Evolutionary conservation across 768 basidiomycete species (phyloP).

Genomic region (Lentinula lateritia): DNA sequence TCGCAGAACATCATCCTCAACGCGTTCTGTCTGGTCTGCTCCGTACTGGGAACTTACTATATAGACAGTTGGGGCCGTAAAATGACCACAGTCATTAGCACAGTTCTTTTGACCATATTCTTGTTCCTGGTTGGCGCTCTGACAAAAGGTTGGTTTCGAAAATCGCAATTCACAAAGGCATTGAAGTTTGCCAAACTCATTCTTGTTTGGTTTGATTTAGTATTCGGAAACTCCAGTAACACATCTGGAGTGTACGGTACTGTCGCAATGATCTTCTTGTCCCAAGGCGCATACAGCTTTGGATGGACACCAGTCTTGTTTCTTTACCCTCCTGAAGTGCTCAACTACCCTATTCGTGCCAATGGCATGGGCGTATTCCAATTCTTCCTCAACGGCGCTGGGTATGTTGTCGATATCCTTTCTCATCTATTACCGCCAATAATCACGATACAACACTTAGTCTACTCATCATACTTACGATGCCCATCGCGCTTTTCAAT

Average conservation of each 20-base stretch:
- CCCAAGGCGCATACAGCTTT: constrained; percentile 17
- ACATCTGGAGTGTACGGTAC: constrained; percentile 16
- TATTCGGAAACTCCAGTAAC: constrained; percentile 17
- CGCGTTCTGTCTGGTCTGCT: constrained; percentile 16
- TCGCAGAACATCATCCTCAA: constrained; percentile 18
- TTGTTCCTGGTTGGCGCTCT: constrained; percentile 18
- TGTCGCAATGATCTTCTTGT: constrained; percentile 18
- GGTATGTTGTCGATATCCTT: constrained; percentile 5
- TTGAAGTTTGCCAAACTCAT: not conserved
- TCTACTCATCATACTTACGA: constrained; percentile 16
- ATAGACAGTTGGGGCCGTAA: constrained; percentile 18
- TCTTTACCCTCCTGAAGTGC: constrained; percentile 16
- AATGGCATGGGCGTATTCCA: constrained; percentile 18
- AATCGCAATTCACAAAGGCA: not conserved
- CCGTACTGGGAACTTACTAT: constrained; percentile 15
- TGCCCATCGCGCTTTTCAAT: constrained; percentile 14
- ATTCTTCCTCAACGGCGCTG: constrained; percentile 15
- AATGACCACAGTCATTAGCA: constrained; percentile 14
- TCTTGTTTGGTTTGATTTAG: not conserved
- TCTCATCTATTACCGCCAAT: not conserved
- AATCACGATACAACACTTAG: not conserved
- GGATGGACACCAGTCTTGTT: constrained; percentile 19
- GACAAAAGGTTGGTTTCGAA: constrained; percentile 12
- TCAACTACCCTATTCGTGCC: constrained; percentile 18
- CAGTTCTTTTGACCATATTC: constrained; percentile 14